These are phyloP conservation scores for Colletotrichum aenigma DNA, from an alignment of 2,329 filamentous ascomycete species.

Conservation along the genomic window DNA sequence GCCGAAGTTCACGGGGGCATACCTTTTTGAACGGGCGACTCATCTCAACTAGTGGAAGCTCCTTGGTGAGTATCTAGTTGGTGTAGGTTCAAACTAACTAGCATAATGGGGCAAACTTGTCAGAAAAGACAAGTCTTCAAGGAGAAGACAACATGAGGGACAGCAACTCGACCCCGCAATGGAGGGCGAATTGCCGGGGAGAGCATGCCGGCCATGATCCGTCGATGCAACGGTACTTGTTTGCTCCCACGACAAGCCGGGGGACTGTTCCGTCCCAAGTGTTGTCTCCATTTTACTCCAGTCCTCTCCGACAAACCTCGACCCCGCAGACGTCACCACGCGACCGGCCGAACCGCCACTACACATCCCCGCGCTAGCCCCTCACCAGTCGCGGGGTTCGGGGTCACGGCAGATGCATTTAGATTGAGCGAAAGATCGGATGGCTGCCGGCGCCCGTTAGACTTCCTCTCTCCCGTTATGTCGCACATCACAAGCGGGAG, in stretches of 20 bases:
- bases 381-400: slow-evolving; percentile 2
- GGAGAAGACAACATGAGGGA: neutral
- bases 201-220: neutral
- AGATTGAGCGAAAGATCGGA: neutral
- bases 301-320: neutral
- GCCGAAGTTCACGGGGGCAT: neutral
- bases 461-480: neutral
- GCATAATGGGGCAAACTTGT: neutral
- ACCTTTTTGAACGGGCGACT: slow-evolving; percentile 6
- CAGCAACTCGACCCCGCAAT: neutral
- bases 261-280: neutral
- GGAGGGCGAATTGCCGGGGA: neutral
- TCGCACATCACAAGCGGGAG: neutral
- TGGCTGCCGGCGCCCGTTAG: neutral
- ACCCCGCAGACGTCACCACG: slow-evolving; percentile 8
- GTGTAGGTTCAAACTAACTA: neutral
- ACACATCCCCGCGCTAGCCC: neutral
- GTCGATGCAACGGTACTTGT: neutral
- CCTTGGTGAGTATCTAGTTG: neutral
- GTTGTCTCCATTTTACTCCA: neutral
- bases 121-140: neutral
- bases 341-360: neutral
- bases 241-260: neutral
- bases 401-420: neutral
- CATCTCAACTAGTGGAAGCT: neutral